Evolutionary conservation across 257 asterid genomes (phyloP), one percentile per base, ranked within the genome.

Genomic region (Solanum chilense): DNA sequence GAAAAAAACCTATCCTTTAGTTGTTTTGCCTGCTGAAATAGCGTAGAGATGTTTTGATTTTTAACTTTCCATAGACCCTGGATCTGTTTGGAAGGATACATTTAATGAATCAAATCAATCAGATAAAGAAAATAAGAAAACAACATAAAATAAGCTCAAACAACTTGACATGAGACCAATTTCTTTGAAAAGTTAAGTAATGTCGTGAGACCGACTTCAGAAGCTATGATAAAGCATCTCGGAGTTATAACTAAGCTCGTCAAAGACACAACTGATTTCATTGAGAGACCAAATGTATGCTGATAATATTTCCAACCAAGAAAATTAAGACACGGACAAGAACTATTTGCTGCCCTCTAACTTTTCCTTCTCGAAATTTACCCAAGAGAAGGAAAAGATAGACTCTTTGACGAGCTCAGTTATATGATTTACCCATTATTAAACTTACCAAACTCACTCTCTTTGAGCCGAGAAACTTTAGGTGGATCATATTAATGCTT

Each of bases 51-150:
- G 83, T 94, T 94, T 85, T 92, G 95, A 92, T 94, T 94, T 90
- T 94, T 96, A 80, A 95, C 99, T 93, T 89, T 95, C 98, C 98
- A 95, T 83, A 86, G 87, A 84, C 98, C 99, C 88, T 95, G 98
- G 86, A 96, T 92, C 98, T 96, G 91, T 89, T 87, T 16, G 35
- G 87, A 70, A 35, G 56, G 47, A 41, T 49, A 66, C 56, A 85
- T 27, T 64, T 85, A 25, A 85, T 42, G 60, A 18, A 64, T 85
- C 78, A 85, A 31, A 27, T 69, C 66, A 68, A 39, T 21, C 31
- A 85, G 80, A 85, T 68, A 84, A 37, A 45, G 44, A 47, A 58
- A 83, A 52, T 9, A 84, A 84, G 58, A 84, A 37, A 5, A n/a
- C 25, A 37, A n/a, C 15, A 2, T 27, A 35, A 64, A 62, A 60